Percentiles rank a stretch among this genome's conserved stretches.
phyloP scores from a whole-genome alignment of 164 flowering plant genomes.

The Tetracentron sinense region DNA sequence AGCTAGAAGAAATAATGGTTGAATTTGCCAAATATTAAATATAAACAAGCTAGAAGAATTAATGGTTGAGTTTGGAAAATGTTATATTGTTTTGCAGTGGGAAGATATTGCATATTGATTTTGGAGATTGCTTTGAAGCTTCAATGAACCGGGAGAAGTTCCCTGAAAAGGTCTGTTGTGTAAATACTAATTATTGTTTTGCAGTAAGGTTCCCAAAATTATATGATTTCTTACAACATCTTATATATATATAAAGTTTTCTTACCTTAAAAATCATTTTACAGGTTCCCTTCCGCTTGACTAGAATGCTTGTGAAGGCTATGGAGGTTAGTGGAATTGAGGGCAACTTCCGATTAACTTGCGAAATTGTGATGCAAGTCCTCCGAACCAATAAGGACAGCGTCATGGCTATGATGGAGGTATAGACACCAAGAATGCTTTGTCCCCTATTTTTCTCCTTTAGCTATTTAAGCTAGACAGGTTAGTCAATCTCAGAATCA shows the following conservation, averaged over 20 bases:
- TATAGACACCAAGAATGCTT: constrained; percentile 13
- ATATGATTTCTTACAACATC: not conserved
- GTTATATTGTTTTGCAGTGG: constrained; percentile 50
- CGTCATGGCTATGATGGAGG: constrained; percentile 99
- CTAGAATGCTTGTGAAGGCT: constrained; percentile 99
- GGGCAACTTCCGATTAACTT: constrained; percentile 94
- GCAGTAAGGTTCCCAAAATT: not conserved
- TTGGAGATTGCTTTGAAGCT: constrained; percentile 99
- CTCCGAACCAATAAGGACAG: constrained; percentile 87
- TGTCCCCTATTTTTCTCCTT: not conserved
- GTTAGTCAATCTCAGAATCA: no score
- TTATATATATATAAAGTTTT: not conserved
- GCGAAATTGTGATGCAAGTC: constrained; percentile 99
- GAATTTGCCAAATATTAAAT: not conserved
- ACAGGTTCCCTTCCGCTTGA: constrained; percentile 97
- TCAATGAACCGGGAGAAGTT: constrained; percentile 97
- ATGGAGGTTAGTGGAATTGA: constrained; percentile 99
- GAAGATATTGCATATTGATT: constrained; percentile 96
- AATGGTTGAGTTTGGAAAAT: not conserved
- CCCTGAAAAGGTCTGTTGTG: constrained; percentile 75
- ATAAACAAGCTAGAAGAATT: not conserved
- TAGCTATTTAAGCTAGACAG: not conserved
- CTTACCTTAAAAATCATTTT: constrained; percentile 5
- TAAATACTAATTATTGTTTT: not conserved
- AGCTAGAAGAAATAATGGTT: not conserved